A percentile compares a stretch with the other conserved stretches of the same genome.
phyloP scores from a whole-genome alignment of 2,329 filamentous ascomycete genomes.

The Pseudogymnoascus sp. region DNA sequence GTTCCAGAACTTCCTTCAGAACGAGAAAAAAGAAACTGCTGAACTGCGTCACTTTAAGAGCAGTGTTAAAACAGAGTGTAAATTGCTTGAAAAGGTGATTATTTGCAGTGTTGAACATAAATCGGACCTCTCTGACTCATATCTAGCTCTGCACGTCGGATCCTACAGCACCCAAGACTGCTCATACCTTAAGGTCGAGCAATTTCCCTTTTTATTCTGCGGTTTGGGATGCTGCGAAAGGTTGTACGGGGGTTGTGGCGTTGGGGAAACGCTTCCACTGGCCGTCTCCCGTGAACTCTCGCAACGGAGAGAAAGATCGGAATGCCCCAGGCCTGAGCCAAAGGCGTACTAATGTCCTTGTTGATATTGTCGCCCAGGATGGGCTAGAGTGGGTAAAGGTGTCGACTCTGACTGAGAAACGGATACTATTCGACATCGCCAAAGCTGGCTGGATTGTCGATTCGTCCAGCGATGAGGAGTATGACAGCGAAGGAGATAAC shows the following conservation, averaged over 20 bases:
- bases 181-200: conserved; percentile 54
- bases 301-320: conserved; percentile 14
- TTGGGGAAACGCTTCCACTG: conserved; percentile 50
- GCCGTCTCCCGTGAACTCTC: conserved; percentile 19
- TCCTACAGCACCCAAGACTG: conserved; percentile 26
- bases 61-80: conserved; percentile 40
- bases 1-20: conserved; percentile 34
- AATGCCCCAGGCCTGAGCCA: conserved; percentile 13
- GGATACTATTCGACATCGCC: conserved; percentile 59
- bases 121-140: conserved; percentile 9
- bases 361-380: conserved; percentile 56
- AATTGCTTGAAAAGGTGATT: conserved; percentile 36
- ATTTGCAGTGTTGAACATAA: neutral
- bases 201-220: conserved; percentile 58
- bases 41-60: conserved; percentile 43
- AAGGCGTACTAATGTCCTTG: conserved; percentile 37
- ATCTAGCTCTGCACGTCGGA: conserved; percentile 20
- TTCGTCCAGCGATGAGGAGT: conserved; percentile 35
- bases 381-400: conserved; percentile 62
- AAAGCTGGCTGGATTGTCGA: conserved; percentile 54
- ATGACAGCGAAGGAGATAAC: conserved; percentile 34
- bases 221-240: conserved; percentile 55
- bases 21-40: conserved; percentile 37
- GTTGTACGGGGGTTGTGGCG: conserved; percentile 46
- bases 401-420: conserved; percentile 54